A percentile compares a stretch with the other conserved stretches of the same genome.
phyloP scores from a whole-genome alignment of 352 stramenopile species.

The Thalassiosira delicatula region DNA sequence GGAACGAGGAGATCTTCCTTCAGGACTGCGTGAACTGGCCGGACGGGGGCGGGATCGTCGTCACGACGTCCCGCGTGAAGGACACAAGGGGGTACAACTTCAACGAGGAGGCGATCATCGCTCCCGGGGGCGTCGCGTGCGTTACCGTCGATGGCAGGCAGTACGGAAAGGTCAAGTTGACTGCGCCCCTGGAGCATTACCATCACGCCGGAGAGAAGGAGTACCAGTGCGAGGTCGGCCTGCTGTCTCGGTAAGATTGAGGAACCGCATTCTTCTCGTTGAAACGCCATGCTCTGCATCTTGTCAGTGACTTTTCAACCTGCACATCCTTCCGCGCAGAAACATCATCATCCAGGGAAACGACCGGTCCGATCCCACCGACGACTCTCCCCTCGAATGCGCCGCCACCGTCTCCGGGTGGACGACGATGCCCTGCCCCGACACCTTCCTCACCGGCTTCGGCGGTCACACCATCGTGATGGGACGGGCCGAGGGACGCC shows the following conservation, averaged over 20 bases:
- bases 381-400: constrained; percentile 36
- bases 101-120: constrained; percentile 38
- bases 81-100: constrained; percentile 43
- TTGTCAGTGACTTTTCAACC: too few relatives aligned
- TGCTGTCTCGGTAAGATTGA: constrained; percentile 53
- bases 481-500: too few relatives aligned
- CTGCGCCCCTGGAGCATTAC: constrained; percentile 37
- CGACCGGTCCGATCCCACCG: constrained; percentile 39
- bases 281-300: too few relatives aligned
- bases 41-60: too few relatives aligned
- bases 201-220: constrained; percentile 43
- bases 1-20: too few relatives aligned
- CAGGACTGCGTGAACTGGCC: too few relatives aligned
- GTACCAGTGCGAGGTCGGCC: constrained; percentile 67
- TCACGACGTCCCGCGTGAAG: constrained; percentile 39
- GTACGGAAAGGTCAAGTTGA: constrained; percentile 47
- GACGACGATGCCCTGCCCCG: too few relatives aligned
- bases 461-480: too few relatives aligned
- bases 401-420: constrained; percentile 16
- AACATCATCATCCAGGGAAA: constrained; percentile 67
- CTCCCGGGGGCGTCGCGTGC: constrained; percentile 6
- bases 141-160: constrained; percentile 16
- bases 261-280: too few relatives aligned
- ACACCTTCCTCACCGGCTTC: too few relatives aligned
- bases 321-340: too few relatives aligned